Conservation (phyloP, 1,139 yeast genomes). For the Protomyces macrosporus region DNA sequence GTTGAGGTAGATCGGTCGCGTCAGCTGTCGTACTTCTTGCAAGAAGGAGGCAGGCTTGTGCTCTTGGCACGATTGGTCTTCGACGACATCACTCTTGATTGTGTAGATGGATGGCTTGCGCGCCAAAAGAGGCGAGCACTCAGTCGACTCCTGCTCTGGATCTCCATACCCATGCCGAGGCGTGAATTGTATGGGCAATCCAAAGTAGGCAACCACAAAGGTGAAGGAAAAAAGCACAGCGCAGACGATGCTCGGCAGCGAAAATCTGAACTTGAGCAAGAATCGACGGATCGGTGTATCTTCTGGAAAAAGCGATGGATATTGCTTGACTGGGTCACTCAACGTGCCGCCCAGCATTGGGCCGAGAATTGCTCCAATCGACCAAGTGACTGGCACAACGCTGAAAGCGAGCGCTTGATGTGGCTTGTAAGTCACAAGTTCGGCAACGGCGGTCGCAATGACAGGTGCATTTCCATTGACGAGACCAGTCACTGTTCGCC, state of each 20-base stretch:
- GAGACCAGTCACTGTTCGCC: conserved; percentile 52
- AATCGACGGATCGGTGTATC: not conserved
- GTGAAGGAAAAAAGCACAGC: not conserved
- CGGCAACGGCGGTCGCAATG: conserved; percentile 54
- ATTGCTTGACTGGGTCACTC: not conserved
- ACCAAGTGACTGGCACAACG: conserved; percentile 55
- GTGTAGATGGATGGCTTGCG: no score
- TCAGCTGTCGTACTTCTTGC: not conserved
- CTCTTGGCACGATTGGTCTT: no score
- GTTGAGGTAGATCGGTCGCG: not conserved
- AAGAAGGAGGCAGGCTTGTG: not conserved
- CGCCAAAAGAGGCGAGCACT: no score
- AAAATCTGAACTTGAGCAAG: not conserved
- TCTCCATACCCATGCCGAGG: no score
- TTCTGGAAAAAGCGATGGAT: not conserved
- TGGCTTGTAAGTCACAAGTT: conserved; percentile 50
- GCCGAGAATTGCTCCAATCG: conserved; percentile 54
- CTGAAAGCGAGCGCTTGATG: conserved; percentile 61
- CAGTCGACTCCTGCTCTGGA: no score
- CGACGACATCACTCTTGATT: no score
- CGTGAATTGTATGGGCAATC: not conserved
- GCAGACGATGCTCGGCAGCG: not conserved
- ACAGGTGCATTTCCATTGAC: conserved; percentile 61
- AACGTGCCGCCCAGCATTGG: conserved; percentile 51
- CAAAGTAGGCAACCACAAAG: not conserved